Conservation (phyloP, 2,329 filamentous ascomycete genomes). For the Trichoderma semiorbis region DNA sequence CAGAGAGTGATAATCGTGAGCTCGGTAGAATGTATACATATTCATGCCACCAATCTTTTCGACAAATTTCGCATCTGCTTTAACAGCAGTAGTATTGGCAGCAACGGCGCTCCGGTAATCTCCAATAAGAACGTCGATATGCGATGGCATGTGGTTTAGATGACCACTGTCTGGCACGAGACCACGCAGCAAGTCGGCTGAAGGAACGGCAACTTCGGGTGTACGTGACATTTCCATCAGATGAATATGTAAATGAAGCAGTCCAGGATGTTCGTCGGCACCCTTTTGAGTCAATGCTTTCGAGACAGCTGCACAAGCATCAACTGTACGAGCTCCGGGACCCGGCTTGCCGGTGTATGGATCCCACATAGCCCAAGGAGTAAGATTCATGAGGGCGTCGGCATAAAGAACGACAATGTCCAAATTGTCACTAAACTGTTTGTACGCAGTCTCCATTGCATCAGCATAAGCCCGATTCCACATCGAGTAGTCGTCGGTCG, state of each 20-base stretch:
- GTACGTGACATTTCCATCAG: constrained; percentile 66
- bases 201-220: constrained; percentile 56
- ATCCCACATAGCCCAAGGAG: constrained; percentile 3
- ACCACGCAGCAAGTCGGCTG: constrained; percentile 57
- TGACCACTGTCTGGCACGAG: constrained; percentile 65
- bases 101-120: not conserved
- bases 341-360: not conserved
- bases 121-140: not conserved
- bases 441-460: not conserved
- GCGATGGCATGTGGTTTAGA: constrained; percentile 34
- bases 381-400: constrained; percentile 5
- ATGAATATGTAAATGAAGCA: constrained; percentile 14
- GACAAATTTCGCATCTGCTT: not conserved
- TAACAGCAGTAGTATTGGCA: not conserved
- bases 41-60: not conserved
- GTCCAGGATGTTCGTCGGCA: not conserved
- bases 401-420: not conserved
- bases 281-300: not conserved
- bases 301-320: not conserved
- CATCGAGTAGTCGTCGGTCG: not conserved
- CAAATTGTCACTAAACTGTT: not conserved
- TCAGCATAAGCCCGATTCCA: constrained; percentile 6
- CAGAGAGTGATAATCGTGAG: not conserved
- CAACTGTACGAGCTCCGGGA: not conserved
- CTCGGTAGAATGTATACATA: not conserved